phyloP scores from a whole-genome alignment of 2,329 filamentous ascomycete genomes.

The Peltaster fructicola region DNA sequence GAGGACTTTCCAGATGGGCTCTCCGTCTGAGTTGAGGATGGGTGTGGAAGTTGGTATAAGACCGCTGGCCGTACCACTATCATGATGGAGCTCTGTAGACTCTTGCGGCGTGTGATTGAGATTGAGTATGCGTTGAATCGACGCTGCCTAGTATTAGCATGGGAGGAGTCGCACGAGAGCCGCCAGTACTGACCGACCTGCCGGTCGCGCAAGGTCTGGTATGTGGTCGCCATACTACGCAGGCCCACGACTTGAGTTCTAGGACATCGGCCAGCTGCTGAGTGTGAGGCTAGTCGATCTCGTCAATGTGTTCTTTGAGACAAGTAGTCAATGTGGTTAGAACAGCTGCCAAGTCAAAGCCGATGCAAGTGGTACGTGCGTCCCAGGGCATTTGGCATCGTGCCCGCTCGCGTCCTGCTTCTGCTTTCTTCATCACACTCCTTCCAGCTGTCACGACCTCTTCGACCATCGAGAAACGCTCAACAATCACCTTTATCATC shows the following conservation, averaged over 20 bases:
- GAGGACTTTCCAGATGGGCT: slow-evolving; percentile 93
- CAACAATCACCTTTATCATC: too few species aligned
- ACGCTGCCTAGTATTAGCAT: slow-evolving; percentile 36
- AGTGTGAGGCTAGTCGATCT: too few species aligned
- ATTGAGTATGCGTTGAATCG: slow-evolving; percentile 90
- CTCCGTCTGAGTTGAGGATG: slow-evolving; percentile 69
- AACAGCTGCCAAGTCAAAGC: slow-evolving; percentile 1
- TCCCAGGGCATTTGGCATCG: too few species aligned
- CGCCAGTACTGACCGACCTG: slow-evolving; percentile 45
- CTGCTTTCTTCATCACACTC: too few species aligned
- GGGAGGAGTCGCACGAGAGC: too few species aligned
- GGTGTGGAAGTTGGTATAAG: slow-evolving; percentile 53
- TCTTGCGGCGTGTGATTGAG: slow-evolving; percentile 56
- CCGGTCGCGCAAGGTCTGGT: slow-evolving; percentile 48
- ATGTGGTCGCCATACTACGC: slow-evolving; percentile 39
- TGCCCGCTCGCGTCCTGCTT: too few species aligned
- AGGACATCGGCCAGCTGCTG: slow-evolving; percentile 4
- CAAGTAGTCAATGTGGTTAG: background rate
- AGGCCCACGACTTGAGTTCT: slow-evolving; percentile 2
- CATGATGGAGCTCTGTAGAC: slow-evolving; percentile 39
- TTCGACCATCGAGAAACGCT: too few species aligned
- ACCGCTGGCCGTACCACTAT: slow-evolving; percentile 42
- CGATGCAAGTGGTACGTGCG: too few species aligned
- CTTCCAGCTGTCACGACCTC: too few species aligned
- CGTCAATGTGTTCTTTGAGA: background rate